phyloP scores from a whole-genome alignment of 2,329 filamentous ascomycete genomes.

The Ophiostoma australiae region DNA sequence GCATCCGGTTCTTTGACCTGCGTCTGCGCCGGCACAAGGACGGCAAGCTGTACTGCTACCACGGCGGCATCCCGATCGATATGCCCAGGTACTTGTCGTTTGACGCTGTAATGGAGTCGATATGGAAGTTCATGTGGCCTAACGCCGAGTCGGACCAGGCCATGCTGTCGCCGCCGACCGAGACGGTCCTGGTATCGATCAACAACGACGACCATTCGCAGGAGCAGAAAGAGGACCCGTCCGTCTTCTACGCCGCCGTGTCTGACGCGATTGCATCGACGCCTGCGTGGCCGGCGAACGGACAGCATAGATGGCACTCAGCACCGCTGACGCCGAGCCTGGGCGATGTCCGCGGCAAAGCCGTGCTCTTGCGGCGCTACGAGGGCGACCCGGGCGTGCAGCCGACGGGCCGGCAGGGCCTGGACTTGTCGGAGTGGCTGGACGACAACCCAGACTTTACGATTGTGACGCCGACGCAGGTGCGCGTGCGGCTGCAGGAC shows the following conservation, averaged over 20 bases:
- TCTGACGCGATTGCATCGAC: constrained; percentile 52
- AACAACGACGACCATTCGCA: constrained; percentile 64
- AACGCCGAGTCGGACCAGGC: constrained; percentile 33
- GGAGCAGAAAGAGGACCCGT: constrained; percentile 46
- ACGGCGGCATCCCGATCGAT: constrained; percentile 66
- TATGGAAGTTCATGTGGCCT: constrained; percentile 54
- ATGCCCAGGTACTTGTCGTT: constrained; percentile 58
- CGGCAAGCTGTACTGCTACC: constrained; percentile 59
- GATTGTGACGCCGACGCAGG: constrained; percentile 38
- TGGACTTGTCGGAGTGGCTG: constrained; percentile 49
- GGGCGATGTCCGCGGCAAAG: constrained; percentile 59
- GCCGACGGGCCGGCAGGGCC: constrained; percentile 33
- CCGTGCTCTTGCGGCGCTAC: constrained; percentile 61
- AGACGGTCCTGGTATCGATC: constrained; percentile 62
- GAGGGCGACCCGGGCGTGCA: constrained; percentile 40
- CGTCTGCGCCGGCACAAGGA: constrained; percentile 39
- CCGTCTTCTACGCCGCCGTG: constrained; percentile 40
- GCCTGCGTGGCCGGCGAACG: constrained; percentile 30
- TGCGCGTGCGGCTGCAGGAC: constrained; percentile 42
- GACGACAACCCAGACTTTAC: constrained; percentile 60
- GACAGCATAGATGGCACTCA: constrained; percentile 54
- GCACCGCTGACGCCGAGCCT: constrained; percentile 55
- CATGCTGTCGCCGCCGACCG: constrained; percentile 45
- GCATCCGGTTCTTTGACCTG: constrained; percentile 66
- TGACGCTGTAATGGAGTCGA: constrained; percentile 54